phyloP scores from a whole-genome alignment of 2,329 filamentous ascomycete species.

The Nemania serpens region DNA sequence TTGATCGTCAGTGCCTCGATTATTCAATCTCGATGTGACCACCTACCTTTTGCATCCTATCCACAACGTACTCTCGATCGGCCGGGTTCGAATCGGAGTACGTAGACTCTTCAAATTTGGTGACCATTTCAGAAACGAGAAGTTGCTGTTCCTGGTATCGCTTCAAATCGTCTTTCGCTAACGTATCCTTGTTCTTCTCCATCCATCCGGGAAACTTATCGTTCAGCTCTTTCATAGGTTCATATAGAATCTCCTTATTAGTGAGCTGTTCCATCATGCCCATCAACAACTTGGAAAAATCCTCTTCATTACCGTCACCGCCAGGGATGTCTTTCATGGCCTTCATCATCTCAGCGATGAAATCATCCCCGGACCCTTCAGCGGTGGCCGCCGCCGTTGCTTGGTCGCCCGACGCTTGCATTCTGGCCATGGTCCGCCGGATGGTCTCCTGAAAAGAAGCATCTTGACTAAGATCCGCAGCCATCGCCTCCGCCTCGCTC shows the following conservation, averaged over 20 bases:
- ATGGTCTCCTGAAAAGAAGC: constrained; percentile 91
- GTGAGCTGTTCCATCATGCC: constrained; percentile 99
- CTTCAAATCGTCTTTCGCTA: constrained; percentile 72
- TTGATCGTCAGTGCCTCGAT: constrained; percentile 25
- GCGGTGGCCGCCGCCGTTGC: constrained; percentile 78
- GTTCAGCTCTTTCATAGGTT: constrained; percentile 96
- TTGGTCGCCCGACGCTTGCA: constrained; percentile 86
- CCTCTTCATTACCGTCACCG: constrained; percentile 70
- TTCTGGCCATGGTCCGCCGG: constrained; percentile 90
- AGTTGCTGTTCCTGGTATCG: constrained; percentile 81
- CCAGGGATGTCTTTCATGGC: constrained; percentile 73
- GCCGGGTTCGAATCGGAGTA: constrained; percentile 82
- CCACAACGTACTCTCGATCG: constrained; percentile 91
- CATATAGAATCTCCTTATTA: constrained; percentile 96
- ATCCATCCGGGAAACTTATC: constrained; percentile 94
- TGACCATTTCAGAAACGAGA: constrained; percentile 84
- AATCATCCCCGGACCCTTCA: constrained; percentile 71
- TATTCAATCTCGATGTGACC: background rate
- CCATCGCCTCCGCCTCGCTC: constrained; percentile 32
- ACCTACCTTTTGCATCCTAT: constrained; percentile 93
- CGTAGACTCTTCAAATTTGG: constrained; percentile 79
- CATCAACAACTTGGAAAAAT: constrained; percentile 92
- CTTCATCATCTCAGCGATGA: constrained; percentile 90
- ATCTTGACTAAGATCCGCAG: constrained; percentile 53
- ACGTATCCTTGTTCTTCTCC: constrained; percentile 70